These are phyloP conservation scores for Colletotrichum falcatum DNA, from an alignment of 2,329 filamentous ascomycete species.

Conservation along the genomic window DNA sequence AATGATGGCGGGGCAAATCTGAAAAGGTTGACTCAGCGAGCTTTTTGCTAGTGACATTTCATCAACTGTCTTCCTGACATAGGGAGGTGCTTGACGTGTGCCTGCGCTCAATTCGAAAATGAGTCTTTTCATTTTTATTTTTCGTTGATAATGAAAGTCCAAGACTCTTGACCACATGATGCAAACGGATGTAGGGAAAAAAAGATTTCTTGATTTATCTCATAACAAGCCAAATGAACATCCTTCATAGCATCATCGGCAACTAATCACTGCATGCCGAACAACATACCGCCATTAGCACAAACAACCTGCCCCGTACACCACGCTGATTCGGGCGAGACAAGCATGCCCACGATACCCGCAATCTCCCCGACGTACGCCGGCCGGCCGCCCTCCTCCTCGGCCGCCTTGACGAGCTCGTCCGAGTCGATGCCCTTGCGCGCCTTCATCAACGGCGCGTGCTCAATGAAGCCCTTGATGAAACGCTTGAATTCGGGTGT, in stretches of 20 bases:
- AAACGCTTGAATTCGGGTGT: constrained; percentile 55
- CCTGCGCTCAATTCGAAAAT: not conserved
- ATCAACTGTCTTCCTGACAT: not conserved
- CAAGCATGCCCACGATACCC: constrained; percentile 82
- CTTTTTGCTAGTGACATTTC: constrained; percentile 35
- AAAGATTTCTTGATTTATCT: constrained; percentile 25
- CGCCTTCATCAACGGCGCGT: constrained; percentile 72
- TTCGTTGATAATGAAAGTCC: not conserved
- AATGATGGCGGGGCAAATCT: constrained; percentile 35
- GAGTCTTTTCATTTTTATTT: too few relatives aligned
- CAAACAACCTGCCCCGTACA: constrained; percentile 83
- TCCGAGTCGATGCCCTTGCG: constrained; percentile 71
- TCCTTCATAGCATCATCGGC: not conserved
- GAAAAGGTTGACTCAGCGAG: constrained; percentile 36
- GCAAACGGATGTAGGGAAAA: constrained; percentile 11
- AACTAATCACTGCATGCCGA: constrained; percentile 47
- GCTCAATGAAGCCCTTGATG: constrained; percentile 58
- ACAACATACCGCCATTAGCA: constrained; percentile 80
- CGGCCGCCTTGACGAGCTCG: constrained; percentile 69
- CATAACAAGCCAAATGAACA: not conserved
- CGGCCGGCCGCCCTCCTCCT: constrained; percentile 66
- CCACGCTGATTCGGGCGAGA: constrained; percentile 78
- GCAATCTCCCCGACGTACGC: constrained; percentile 79
- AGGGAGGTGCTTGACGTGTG: too few relatives aligned
- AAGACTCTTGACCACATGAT: not conserved